Evolutionary conservation across 2,329 filamentous ascomycete species (phyloP).

Genomic region (Diaporthe destruens): DNA sequence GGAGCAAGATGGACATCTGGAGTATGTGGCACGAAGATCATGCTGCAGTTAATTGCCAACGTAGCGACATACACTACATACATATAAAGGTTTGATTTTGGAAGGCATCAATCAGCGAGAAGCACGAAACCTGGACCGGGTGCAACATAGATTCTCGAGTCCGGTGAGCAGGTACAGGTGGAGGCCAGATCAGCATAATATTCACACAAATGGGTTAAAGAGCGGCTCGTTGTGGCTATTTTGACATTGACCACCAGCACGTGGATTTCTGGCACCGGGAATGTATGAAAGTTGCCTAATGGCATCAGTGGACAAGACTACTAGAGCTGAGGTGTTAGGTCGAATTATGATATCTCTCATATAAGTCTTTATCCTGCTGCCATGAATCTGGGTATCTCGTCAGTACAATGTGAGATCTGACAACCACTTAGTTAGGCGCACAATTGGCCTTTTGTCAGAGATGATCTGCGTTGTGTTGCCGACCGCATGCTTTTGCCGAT

Average conservation of each 20-base stretch:
- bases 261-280: neutral
- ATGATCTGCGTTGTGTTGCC: neutral
- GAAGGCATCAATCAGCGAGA: neutral
- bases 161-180: neutral
- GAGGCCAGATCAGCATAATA: neutral
- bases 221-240: neutral
- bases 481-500: neutral
- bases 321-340: neutral
- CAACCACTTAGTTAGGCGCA: neutral
- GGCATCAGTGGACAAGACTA: neutral
- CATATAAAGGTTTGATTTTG: neutral
- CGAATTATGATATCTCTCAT: neutral
- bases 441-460: too few species aligned
- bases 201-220: neutral
- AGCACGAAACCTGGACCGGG: too few species aligned
- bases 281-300: neutral
- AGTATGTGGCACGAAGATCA: neutral
- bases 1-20: too few species aligned
- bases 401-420: conserved; percentile 3
- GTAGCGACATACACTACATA: neutral
- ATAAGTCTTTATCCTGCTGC: neutral
- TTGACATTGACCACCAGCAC: neutral
- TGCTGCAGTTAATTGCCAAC: neutral
- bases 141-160: too few species aligned
- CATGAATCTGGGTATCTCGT: neutral